Base-by-base conservation (phyloP, 1,284 basidiomycete genomes). In the Puccinia coronata region DNA sequence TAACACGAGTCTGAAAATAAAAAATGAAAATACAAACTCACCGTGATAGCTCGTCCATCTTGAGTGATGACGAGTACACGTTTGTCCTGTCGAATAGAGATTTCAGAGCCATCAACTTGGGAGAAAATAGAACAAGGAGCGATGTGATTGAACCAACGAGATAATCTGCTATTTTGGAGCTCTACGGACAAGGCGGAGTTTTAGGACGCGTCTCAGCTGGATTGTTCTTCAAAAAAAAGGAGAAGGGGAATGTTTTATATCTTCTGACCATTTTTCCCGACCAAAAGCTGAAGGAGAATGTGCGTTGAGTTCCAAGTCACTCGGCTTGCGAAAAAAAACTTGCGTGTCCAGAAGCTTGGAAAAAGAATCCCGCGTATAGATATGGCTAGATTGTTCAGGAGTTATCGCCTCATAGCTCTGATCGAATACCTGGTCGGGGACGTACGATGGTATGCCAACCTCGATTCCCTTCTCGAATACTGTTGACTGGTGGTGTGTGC, bases 51-150 rank as follows among this genome's bases (percentile, higher is more conserved):
- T 84, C 95, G 90, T 78, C 95, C 94, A 86, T 97, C 94, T 88
- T 96, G 94, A 49, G 95, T 91, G 83, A 96, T 89, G 84, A 96
- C 90, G 74, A 95, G 89, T 83, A 96, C 94, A 39, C 78, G 78
- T 49, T 80, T 80, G 63, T 80, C 78, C 78, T 80, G 43, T 61
- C 3, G 28, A 6, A 65, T 11, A 65, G 11, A 4, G 41, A 16
- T 51, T 39, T 31, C 36, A 65, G 34, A 28, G 14, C 25, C 34
- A 47, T 20, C 9, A 55, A 14, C 34, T 55, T 39, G 18, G 31
- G 20, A 34, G 25, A 23, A 28, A 41, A 0, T 8, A 39, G 34
- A 31, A 34, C n/a, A 51, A 49, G 34, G 14, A 65, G 55, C 16
- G 25, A 31, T 8, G 18, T 41, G 41, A 59, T 53, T 28, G 49